Evolutionary conservation across 2,329 filamentous ascomycete genomes (phyloP), one percentile per base, ranked within the genome.

Genomic region (Fusarium sp.): DNA sequence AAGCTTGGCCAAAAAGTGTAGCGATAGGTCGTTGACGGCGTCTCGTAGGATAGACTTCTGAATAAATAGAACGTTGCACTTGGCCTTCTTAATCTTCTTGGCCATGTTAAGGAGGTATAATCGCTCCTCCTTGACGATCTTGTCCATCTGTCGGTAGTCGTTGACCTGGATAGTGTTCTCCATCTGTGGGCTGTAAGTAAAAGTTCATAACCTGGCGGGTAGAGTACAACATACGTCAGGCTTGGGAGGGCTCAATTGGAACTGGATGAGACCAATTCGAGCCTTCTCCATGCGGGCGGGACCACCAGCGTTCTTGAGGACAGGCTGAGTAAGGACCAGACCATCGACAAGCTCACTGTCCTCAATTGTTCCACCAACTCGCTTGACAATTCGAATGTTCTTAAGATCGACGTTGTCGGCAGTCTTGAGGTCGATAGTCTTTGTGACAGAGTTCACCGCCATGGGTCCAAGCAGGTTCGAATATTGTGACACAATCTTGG

Each of bases 21-120:
- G 88, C 67, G 93, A 97, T 61, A 99, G 87, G 75, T 99, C 96
- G 84, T 99, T 99, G 80, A 99, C 94, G 36, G 96, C 96, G 77
- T 99, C 96, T 74, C 96, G 91, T 62, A 99, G 89, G 74, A 99
- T 99, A 15, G 95, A 98, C 84, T 99, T 99, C 79, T 99, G 96
- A 74, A 99, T 98, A 72, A 99, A 86, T 44, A 98, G 89, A 42
- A 99, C 96, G 76, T 99, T 99, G 84, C 96, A 99, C 86, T 98
- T 99, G 73, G 96, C 94, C 87, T 98, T 99, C 85, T 98, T 97
- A 82, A 99, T 99, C 88, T 98, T 99, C 89, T 99, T 98, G 78
- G 97, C 94, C 89, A 99, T 92, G 85, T 98, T 98, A 62, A 99
- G 88, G 70, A 99, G 89, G 82, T 99, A 99, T 74, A 96, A 92